These are phyloP conservation scores for Mytilinidion resinicola DNA, from an alignment of 495 filamentous ascomycete species.

Conservation along the genomic window DNA sequence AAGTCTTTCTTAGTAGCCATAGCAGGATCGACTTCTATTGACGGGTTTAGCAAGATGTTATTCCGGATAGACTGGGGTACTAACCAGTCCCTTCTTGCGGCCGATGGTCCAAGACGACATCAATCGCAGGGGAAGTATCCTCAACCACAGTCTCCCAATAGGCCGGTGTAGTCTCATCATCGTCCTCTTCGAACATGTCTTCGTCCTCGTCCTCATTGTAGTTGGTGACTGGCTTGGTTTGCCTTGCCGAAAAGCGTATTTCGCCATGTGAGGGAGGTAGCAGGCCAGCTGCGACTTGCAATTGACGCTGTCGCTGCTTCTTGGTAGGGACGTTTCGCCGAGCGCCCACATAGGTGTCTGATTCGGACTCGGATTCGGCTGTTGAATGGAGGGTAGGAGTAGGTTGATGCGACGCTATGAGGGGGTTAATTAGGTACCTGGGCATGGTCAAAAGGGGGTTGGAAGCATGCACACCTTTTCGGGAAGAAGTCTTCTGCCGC, in stretches of 20 bases:
- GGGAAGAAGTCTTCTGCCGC: slow-evolving; percentile 36
- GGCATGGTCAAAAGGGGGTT: background rate
- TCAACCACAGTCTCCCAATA: slow-evolving; percentile 37
- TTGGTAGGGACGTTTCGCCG: slow-evolving; percentile 60
- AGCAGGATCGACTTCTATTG: slow-evolving; percentile 17
- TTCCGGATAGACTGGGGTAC: slow-evolving; percentile 12
- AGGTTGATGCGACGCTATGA: slow-evolving; percentile 58
- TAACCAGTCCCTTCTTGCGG: slow-evolving; percentile 59
- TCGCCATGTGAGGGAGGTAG: slow-evolving; percentile 57
- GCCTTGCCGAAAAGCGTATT: slow-evolving; percentile 84
- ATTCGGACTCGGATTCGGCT: slow-evolving; percentile 55
- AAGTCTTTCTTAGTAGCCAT: slow-evolving; percentile 63
- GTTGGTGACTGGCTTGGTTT: slow-evolving; percentile 75
- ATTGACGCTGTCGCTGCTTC: slow-evolving; percentile 60
- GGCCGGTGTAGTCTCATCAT: slow-evolving; percentile 41
- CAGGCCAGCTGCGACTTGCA: slow-evolving; percentile 53
- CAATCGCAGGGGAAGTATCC: slow-evolving; percentile 72
- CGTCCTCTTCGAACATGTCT: slow-evolving; percentile 37
- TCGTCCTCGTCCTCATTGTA: slow-evolving; percentile 77
- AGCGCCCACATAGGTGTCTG: slow-evolving; percentile 70
- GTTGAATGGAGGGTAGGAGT: slow-evolving; percentile 53
- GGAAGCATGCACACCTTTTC: slow-evolving; percentile 31
- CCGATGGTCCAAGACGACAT: slow-evolving; percentile 81
- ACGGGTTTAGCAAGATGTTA: background rate
- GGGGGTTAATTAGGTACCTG: slow-evolving; percentile 17